These are phyloP conservation scores for Micromonas pusilla DNA, from an alignment of 139 green algal species.

Conservation along the genomic window DNA sequence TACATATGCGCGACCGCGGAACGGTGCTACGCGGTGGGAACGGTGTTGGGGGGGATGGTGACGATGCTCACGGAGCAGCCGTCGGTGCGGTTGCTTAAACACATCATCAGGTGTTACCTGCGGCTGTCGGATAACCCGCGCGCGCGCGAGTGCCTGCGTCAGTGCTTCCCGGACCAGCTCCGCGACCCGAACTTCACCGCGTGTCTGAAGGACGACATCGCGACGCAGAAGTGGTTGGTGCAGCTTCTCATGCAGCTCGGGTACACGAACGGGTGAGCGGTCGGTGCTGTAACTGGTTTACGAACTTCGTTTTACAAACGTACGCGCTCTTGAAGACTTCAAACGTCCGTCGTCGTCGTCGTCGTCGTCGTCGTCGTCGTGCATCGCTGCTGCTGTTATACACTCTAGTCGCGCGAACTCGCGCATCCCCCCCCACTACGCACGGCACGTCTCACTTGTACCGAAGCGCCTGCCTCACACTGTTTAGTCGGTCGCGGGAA, in stretches of 20 bases:
- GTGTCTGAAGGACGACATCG: constrained; percentile 88
- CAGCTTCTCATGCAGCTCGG: constrained; percentile 93
- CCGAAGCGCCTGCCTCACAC: not conserved
- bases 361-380: too few species aligned
- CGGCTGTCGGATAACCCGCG: constrained; percentile 78
- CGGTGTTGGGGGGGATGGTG: constrained; percentile 88
- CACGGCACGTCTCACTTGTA: too few species aligned
- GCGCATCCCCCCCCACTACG: too few species aligned
- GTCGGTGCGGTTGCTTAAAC: constrained; percentile 90
- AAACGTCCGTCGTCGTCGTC: too few species aligned
- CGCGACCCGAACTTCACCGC: constrained; percentile 78
- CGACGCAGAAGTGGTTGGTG: constrained; percentile 79
- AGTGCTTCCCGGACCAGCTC: constrained; percentile 87
- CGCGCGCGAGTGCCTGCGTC: constrained; percentile 83
- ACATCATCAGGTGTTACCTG: constrained; percentile 99
- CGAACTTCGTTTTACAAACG: not conserved
- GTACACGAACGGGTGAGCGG: constrained; percentile 32
- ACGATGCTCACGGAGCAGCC: constrained; percentile 69
- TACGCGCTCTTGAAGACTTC: not conserved
- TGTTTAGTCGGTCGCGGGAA: not conserved
- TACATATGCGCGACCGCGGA: constrained; percentile 98
- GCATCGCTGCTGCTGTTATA: too few species aligned
- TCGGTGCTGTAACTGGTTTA: too few species aligned
- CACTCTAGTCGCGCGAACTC: too few species aligned
- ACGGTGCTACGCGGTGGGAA: constrained; percentile 94